A percentile compares a stretch with the other conserved stretches of the same genome.
phyloP scores from a whole-genome alignment of 495 filamentous ascomycete species.

The Aspergillus mulundensis region DNA sequence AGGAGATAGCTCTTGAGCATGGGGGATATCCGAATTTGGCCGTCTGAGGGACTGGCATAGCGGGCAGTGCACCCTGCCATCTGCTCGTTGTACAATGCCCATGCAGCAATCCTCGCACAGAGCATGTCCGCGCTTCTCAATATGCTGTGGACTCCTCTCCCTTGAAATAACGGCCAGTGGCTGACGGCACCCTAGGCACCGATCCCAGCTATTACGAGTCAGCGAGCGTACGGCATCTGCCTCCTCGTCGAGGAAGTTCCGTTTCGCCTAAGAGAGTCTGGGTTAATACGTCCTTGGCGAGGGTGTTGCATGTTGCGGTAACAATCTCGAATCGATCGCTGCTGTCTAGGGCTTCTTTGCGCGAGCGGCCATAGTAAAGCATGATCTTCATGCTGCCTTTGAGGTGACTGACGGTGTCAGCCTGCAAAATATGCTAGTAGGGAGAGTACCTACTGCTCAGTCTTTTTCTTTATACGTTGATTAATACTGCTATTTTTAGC shows the following conservation, averaged over 20 bases:
- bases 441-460: background rate
- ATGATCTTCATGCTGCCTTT: background rate
- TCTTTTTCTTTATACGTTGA: conserved; percentile 5
- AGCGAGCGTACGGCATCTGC: conserved; percentile 14
- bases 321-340: background rate
- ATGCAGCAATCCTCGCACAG: conserved; percentile 14
- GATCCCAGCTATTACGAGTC: conserved; percentile 9
- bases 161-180: conserved; percentile 2
- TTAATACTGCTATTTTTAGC: conserved; percentile 1
- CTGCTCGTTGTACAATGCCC: background rate
- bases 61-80: background rate
- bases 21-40: background rate
- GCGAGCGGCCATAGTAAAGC: background rate
- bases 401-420: background rate
- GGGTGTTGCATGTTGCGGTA: conserved; percentile 4
- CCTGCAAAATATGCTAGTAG: background rate
- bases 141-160: conserved; percentile 10
- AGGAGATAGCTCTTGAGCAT: background rate
- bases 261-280: conserved; percentile 30
- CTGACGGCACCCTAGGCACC: background rate
- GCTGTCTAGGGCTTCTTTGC: background rate
- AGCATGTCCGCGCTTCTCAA: conserved; percentile 19
- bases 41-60: background rate
- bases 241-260: conserved; percentile 19
- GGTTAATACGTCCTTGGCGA: conserved; percentile 30